phyloP scores from a whole-genome alignment of 2,329 filamentous ascomycete species.

The Microcera coccophila region DNA sequence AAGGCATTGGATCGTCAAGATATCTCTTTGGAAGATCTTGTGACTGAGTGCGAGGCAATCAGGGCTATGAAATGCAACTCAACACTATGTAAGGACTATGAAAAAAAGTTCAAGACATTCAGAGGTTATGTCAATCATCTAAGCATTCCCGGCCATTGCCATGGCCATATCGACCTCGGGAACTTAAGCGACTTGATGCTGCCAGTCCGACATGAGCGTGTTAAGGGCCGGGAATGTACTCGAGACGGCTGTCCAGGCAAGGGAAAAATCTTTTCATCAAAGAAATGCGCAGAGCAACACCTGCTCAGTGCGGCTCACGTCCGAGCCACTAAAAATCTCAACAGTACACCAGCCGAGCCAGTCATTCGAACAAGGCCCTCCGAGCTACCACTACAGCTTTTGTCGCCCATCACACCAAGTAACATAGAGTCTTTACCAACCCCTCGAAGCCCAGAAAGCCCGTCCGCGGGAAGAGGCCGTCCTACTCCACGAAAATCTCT shows the following conservation, averaged over 20 bases:
- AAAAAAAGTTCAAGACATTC: conserved; percentile 4
- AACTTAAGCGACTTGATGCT: neutral
- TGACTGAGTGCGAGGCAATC: conserved; percentile 17
- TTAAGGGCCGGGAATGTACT: neutral
- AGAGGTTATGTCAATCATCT: conserved; percentile 13
- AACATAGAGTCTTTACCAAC: no score
- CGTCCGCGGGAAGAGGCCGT: conserved; percentile 13
- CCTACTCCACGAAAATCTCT: no score
- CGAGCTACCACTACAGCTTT: no score
- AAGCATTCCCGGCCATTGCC: conserved; percentile 3
- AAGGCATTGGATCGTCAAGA: neutral
- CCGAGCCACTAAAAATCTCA: no score
- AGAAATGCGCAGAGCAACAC: neutral
- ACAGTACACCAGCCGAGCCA: no score
- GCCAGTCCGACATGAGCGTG: no score
- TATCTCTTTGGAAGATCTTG: neutral
- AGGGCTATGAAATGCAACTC: conserved; percentile 15
- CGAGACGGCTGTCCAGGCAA: neutral
- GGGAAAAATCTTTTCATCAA: neutral
- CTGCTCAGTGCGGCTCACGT: neutral
- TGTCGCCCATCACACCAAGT: no score
- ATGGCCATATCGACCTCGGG: conserved; percentile 1
- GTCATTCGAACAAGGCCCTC: no score
- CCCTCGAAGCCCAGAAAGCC: conserved; percentile 9
- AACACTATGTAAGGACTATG: conserved; percentile 8